Percentiles rank a stretch among this genome's conserved stretches.
These are phyloP conservation scores for Collybia nuda DNA, from an alignment of 768 basidiomycete genomes.

Conservation along the genomic window DNA sequence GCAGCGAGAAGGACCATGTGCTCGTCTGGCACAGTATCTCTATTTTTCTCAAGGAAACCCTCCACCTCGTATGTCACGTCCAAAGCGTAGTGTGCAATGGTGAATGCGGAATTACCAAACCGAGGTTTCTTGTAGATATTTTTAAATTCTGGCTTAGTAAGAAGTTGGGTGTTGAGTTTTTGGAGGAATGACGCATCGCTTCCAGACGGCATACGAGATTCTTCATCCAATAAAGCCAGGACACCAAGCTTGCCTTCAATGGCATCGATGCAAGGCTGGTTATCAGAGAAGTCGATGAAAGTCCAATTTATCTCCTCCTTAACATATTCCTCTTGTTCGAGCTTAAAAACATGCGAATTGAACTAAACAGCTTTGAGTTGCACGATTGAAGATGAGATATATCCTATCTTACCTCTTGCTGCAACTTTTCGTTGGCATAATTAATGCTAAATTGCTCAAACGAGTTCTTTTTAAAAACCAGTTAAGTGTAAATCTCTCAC, in stretches of 20 bases:
- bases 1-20: conserved; percentile 85
- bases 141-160: conserved; percentile 78
- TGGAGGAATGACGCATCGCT: conserved; percentile 91
- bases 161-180: conserved; percentile 84
- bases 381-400: not conserved
- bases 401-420: conserved; percentile 81
- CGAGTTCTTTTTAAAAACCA: conserved; percentile 55
- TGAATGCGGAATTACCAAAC: conserved; percentile 97
- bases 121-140: conserved; percentile 96
- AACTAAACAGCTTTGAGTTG: conserved; percentile 53
- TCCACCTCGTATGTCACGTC: conserved; percentile 99
- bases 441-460: conserved; percentile 99
- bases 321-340: conserved; percentile 99
- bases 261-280: conserved; percentile 97
- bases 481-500: not conserved
- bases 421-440: conserved; percentile 97
- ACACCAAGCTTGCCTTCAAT: conserved; percentile 98
- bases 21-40: conserved; percentile 98
- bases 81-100: conserved; percentile 95
- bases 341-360: conserved; percentile 98
- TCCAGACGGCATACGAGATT: conserved; percentile 93
- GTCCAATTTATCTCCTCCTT: conserved; percentile 99
- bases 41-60: conserved; percentile 98
- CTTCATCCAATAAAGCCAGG: conserved; percentile 92
- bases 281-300: conserved; percentile 99